A percentile compares a stretch with the other conserved stretches of the same genome.
phyloP scores from a whole-genome alignment of 441 rosid species.

The Breynia disticha region DNA sequence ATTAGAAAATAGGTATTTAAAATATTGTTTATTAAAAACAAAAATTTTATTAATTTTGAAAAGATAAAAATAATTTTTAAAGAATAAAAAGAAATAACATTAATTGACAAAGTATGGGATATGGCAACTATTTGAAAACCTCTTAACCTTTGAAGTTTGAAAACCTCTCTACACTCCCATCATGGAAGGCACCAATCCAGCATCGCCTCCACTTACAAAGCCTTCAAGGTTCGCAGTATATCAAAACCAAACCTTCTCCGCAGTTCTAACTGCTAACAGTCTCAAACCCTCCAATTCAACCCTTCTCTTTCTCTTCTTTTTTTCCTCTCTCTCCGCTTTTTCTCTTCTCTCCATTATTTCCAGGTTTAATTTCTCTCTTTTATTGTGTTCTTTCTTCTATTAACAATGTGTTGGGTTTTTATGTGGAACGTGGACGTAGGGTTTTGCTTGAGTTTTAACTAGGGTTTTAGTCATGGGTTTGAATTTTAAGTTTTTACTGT shows the following conservation, averaged over 20 bases:
- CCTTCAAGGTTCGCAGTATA: conserved; percentile 65
- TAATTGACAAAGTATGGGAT: too few relatives aligned
- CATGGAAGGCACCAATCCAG: not conserved
- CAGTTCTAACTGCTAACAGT: conserved; percentile 68
- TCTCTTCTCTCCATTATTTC: conserved; percentile 39
- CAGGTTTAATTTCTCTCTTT: conserved; percentile 27
- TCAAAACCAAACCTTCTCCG: conserved; percentile 62
- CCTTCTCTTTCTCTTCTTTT: conserved; percentile 29
- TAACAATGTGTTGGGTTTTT: conserved; percentile 7
- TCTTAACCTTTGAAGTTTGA: too few relatives aligned
- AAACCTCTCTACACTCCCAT: too few relatives aligned
- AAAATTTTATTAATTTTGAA: too few relatives aligned
- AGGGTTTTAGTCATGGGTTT: too few relatives aligned
- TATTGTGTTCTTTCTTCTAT: not conserved
- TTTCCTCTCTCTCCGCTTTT: conserved; percentile 56
- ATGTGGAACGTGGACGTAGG: conserved; percentile 15
- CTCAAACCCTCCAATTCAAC: conserved; percentile 58
- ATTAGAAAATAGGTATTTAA: too few relatives aligned
- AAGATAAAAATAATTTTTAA: too few relatives aligned
- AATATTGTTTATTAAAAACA: too few relatives aligned
- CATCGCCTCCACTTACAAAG: conserved; percentile 14
- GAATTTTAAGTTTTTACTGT: too few relatives aligned
- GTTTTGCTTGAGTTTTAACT: conserved; percentile 6
- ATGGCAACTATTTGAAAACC: too few relatives aligned
- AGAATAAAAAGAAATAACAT: too few relatives aligned